Conservation (phyloP, 1,139 yeast genomes). For the Blastobotrys petasosporus region DNA sequence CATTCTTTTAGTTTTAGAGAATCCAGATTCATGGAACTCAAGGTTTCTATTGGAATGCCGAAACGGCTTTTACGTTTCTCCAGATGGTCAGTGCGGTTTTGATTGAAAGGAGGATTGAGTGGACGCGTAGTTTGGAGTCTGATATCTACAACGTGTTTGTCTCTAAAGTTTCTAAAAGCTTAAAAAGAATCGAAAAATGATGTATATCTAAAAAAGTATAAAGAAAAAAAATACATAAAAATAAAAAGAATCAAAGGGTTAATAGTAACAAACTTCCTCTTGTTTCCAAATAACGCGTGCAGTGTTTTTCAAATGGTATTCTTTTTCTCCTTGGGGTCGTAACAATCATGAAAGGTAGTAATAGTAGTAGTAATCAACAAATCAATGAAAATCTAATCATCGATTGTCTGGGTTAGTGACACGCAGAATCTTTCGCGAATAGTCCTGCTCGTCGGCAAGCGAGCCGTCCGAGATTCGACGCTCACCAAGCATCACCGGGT, state of each 20-base stretch:
- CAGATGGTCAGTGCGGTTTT: no score
- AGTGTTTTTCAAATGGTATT: neutral
- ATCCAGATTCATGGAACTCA: no score
- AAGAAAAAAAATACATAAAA: neutral
- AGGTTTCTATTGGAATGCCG: no score
- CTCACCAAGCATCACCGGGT: slow-evolving; percentile 67
- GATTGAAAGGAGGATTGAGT: no score
- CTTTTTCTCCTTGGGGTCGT: neutral
- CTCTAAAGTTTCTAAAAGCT: no score
- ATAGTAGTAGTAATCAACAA: neutral
- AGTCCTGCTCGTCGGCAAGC: slow-evolving; percentile 73
- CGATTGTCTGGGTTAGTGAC: slow-evolving; percentile 63
- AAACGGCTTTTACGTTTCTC: no score
- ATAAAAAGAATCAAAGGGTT: neutral
- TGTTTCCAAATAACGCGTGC: no score
- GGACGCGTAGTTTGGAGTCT: no score
- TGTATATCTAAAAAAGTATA: neutral
- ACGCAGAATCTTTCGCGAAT: slow-evolving; percentile 62
- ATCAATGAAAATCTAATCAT: neutral
- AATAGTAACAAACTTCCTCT: no score
- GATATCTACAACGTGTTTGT: no score
- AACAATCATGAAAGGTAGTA: neutral
- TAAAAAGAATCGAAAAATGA: neutral
- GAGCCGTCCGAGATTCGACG: slow-evolving; percentile 69
- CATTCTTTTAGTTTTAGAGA: no score